A percentile compares a stretch with the other conserved stretches of the same genome.
Evolutionary conservation across 2,329 filamentous ascomycete species (phyloP).

Genomic region (Hymenoscyphus occultus): DNA sequence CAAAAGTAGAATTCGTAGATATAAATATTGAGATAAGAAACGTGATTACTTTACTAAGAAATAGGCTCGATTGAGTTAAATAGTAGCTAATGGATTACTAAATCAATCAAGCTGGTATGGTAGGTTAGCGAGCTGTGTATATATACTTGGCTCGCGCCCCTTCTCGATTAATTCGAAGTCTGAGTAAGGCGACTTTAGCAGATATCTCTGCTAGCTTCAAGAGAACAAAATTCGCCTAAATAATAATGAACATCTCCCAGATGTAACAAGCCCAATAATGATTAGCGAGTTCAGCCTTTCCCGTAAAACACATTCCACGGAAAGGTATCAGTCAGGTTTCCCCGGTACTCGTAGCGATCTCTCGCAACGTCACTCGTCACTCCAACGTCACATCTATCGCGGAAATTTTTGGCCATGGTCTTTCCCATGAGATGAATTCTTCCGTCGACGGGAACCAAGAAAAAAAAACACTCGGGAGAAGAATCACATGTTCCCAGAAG

Average conservation of each 20-base stretch:
- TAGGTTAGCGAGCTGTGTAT: background rate
- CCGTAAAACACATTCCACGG: constrained; percentile 2
- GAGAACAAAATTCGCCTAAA: background rate
- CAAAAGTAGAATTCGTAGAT: too few species aligned
- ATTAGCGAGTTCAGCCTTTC: background rate
- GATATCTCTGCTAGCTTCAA: background rate
- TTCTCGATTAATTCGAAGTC: background rate
- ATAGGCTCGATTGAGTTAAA: too few species aligned
- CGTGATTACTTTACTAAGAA: too few species aligned
- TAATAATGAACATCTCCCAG: background rate
- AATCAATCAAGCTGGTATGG: background rate
- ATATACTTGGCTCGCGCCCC: background rate
- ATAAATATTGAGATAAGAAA: too few species aligned
- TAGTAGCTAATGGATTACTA: too few species aligned
- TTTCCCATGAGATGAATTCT: background rate
- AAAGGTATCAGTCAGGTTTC: background rate
- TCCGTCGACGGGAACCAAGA: background rate
- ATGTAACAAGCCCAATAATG: background rate
- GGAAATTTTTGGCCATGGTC: too few species aligned
- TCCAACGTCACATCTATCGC: background rate
- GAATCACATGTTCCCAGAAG: background rate
- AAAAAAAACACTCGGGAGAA: background rate
- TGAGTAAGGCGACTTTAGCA: background rate
- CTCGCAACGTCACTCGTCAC: background rate
- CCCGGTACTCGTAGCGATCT: background rate